Percentiles rank a stretch among this genome's conserved stretches.
These are phyloP conservation scores for Knoxia roxburghii DNA, from an alignment of 257 asterid species.

Conservation along the genomic window DNA sequence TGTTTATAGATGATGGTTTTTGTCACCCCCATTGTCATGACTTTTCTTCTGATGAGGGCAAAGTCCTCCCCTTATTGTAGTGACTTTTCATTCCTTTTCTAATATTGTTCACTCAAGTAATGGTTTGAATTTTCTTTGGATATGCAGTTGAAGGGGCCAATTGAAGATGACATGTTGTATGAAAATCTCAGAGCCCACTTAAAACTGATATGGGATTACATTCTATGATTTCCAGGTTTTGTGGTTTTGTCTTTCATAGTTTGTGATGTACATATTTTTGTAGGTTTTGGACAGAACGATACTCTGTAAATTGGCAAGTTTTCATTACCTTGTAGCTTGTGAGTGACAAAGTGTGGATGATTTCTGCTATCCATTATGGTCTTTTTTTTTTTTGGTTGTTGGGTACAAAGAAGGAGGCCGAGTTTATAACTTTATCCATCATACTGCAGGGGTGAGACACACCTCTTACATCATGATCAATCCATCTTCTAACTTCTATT, in stretches of 20 bases:
- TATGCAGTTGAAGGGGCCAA: conserved; percentile 34
- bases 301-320: background rate
- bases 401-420: too few relatives aligned
- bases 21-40: background rate
- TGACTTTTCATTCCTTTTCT: too few relatives aligned
- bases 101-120: too few relatives aligned
- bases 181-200: conserved; percentile 36
- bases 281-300: background rate
- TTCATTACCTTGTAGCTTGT: background rate
- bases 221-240: conserved; percentile 15
- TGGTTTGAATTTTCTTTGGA: background rate
- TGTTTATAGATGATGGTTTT: background rate
- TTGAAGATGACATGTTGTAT: conserved; percentile 18
- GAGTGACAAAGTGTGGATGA: background rate
- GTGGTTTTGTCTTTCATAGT: background rate
- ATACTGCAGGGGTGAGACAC: too few relatives aligned
- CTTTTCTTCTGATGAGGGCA: background rate
- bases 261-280: background rate
- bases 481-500: too few relatives aligned
- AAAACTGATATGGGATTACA: conserved; percentile 39
- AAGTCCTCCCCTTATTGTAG: background rate
- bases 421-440: too few relatives aligned
- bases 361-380: background rate
- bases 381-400: too few relatives aligned
- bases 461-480: too few relatives aligned